Evolutionary conservation across 805 yeast species (phyloP), one percentile per base, ranked within the genome.

Genomic region (Ogataea methylovora): DNA sequence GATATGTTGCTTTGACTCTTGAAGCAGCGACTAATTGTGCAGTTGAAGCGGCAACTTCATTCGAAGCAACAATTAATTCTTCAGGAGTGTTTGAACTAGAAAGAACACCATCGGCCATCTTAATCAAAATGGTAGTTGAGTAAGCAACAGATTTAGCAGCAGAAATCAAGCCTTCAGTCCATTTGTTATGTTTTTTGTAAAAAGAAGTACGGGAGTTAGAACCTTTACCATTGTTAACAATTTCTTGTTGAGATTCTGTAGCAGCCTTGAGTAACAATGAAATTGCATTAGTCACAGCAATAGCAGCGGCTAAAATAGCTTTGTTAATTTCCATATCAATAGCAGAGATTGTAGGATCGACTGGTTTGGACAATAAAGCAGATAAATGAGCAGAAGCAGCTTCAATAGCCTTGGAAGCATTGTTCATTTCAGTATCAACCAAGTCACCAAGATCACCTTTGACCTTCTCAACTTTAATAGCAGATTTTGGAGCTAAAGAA

Each of bases 21-120:
- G 95, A 80, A 0, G 95, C 92, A 5, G 95, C 88, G 5, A 86
- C 96, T 34, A 86, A 69, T 62, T 86, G 96, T 3, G 90, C 94
- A 1, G 95, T 86, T 0, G 95, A 80, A 0, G 95, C 87, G 2
- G 94, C 88, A 8, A 86, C 95, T 54, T 86, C 94, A 48, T 84
- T 84, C 1, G 94, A 85, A 0, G 95, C 90, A 18, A 86, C 95
- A 46, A 86, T 82, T 39, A 86, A 70, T 59, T 85, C 84, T 52
- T 86, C 95, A 37, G 78, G 85, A 0, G 84, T 63, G 44, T 78
- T 79, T n/a, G 57, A 54, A 24, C 44, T 43, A 33, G 71, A 66
- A 26, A 86, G 61, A 13, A 84, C 85, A 14, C 94, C 92, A 59
- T 85, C 92, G 0, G 95, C 94, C n/a, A 85, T 81, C 39, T 73